These are phyloP conservation scores for Nakaseomyces glabratus DNA, from an alignment of 1,139 yeast species.

Conservation along the genomic window DNA sequence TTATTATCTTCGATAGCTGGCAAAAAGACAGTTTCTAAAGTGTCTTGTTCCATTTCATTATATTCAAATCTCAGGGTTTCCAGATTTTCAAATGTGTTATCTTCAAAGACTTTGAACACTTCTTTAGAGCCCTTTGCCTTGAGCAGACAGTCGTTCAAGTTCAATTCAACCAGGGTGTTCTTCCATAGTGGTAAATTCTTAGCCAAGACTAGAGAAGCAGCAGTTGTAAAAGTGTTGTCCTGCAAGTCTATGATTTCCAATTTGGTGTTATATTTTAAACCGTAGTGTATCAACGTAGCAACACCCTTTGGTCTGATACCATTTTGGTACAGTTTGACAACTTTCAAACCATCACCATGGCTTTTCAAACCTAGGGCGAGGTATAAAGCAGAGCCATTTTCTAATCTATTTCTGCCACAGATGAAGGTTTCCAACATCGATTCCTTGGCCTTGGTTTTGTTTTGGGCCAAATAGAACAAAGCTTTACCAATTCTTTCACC, in stretches of 20 bases:
- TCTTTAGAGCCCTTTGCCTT: constrained; percentile 63
- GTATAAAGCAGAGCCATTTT: constrained; percentile 79
- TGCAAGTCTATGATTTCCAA: constrained; percentile 76
- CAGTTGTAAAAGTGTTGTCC: constrained; percentile 86
- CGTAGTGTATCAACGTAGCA: constrained; percentile 61
- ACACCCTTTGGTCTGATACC: constrained; percentile 95
- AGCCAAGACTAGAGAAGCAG: constrained; percentile 72
- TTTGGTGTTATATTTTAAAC: constrained; percentile 52
- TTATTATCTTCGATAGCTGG: constrained; percentile 44
- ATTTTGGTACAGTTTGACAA: constrained; percentile 79
- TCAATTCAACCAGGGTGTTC: constrained; percentile 55
- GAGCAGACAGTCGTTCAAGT: constrained; percentile 81
- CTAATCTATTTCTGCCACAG: constrained; percentile 94
- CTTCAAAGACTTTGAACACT: constrained; percentile 41
- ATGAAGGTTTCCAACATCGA: constrained; percentile 65
- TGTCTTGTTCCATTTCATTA: constrained; percentile 69
- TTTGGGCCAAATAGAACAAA: constrained; percentile 59
- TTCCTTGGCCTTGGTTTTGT: constrained; percentile 34
- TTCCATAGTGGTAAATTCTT: constrained; percentile 47
- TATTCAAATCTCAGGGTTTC: constrained; percentile 68
- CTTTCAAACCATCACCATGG: constrained; percentile 57
- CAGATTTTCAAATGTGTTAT: constrained; percentile 38
- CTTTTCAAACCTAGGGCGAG: constrained; percentile 68
- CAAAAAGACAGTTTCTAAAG: constrained; percentile 44
- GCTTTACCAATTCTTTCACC: constrained; percentile 91